Evolutionary conservation across 352 stramenopile species (phyloP), one percentile per base, ranked within the genome.

Genomic region (Salisapilia sapeloensis): DNA sequence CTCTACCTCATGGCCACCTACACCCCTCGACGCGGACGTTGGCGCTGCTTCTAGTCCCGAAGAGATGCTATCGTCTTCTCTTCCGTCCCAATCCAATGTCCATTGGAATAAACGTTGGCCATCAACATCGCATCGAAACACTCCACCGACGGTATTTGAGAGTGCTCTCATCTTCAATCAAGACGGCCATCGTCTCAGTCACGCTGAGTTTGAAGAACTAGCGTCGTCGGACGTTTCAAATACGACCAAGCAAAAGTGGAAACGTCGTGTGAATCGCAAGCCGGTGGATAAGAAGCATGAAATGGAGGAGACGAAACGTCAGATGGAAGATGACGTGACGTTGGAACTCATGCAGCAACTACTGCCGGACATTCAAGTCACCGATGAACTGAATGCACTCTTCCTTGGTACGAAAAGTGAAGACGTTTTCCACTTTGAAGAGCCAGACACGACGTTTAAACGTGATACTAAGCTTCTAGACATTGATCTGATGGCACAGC

Each of bases 81-180:
- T n/a, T n/a, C n/a, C n/a, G n/a, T n/a, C n/a, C n/a, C n/a, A n/a
- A n/a, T n/a, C n/a, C n/a, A n/a, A n/a, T n/a, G n/a, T n/a, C n/a
- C n/a, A n/a, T n/a, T n/a, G n/a, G n/a, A n/a, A n/a, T n/a, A n/a
- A n/a, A n/a, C n/a, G n/a, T n/a, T n/a, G n/a, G n/a, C n/a, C n/a
- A n/a, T n/a, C n/a, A n/a, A n/a, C n/a, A n/a, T n/a, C n/a, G n/a
- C n/a, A n/a, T n/a, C n/a, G n/a, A n/a, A n/a, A n/a, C n/a, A n/a
- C n/a, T n/a, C n/a, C n/a, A n/a, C n/a, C n/a, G 51, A 87, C 72
- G 28, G 56, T 87, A 3, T 85, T 87, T 30, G 72, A 87, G 23
- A 82, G 59, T 41, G 72, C 72, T 6, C 50, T 58, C 19, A 65
- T 87, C 44, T 84, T 74, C 46, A 82, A 83, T 40, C 61, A 81